These are phyloP conservation scores for Peronosclerospora sorghi DNA, from an alignment of 352 stramenopile genomes.

Conservation along the genomic window DNA sequence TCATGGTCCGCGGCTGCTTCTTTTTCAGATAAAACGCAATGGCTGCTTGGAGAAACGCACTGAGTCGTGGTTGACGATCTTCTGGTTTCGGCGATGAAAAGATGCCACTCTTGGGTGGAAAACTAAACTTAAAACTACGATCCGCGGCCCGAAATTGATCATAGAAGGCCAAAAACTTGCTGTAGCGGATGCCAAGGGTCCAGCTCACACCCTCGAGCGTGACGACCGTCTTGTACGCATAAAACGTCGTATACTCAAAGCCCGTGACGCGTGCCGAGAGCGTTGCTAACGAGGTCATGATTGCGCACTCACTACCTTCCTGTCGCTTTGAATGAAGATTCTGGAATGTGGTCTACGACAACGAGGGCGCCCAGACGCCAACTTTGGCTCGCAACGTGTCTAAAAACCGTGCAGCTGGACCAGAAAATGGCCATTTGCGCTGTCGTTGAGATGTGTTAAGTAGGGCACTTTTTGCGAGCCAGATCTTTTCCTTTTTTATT, in stretches of 20 bases:
- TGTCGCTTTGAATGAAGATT: slow-evolving; percentile 21
- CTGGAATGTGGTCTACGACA: slow-evolving; percentile 16
- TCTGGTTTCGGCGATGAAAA: slow-evolving; percentile 49
- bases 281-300: slow-evolving; percentile 16
- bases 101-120: slow-evolving; percentile 51
- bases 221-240: slow-evolving; percentile 43
- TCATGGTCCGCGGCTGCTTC: slow-evolving; percentile 18
- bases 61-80: slow-evolving; percentile 36
- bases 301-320: no score
- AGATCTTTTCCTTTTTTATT: no score
- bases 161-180: slow-evolving; percentile 43
- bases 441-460: no score
- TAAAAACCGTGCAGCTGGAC: no score
- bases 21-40: slow-evolving; percentile 24
- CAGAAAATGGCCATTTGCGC: no score
- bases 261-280: slow-evolving; percentile 32
- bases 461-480: no score
- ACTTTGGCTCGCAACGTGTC: no score
- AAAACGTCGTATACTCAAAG: slow-evolving; percentile 25
- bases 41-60: slow-evolving; percentile 44
- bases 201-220: slow-evolving; percentile 15
- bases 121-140: slow-evolving; percentile 39
- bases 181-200: slow-evolving; percentile 50
- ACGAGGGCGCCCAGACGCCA: no score
- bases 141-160: slow-evolving; percentile 27